Base-by-base conservation (phyloP, 2,329 filamentous ascomycete species). In the Colletotrichum falcatum region DNA sequence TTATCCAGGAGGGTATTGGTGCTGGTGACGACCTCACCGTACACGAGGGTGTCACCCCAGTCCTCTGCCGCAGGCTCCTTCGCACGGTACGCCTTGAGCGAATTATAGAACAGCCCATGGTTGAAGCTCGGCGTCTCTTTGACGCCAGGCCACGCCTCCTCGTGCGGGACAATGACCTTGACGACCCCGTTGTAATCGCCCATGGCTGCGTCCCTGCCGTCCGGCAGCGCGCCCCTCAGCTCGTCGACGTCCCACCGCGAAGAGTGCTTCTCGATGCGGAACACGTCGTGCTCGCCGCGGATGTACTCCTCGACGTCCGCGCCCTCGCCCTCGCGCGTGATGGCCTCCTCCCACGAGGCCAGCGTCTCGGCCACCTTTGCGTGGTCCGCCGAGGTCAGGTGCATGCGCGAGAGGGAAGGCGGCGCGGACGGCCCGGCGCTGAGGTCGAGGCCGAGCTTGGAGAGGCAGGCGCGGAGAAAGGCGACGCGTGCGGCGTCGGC, bases 1-100 rank as follows among this genome's bases (percentile, higher is more conserved):
- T 96, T 97, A 77, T 98, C 96, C 8, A 98, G 86, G 6, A 98
- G 85, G 0, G 95, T 97, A 81, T 95, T 97, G 35, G 96, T 99
- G 79, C 94, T 97, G 3, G 95, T 98, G 20, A 98, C 87, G 8
- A 97, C 94, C 79, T 98, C 94, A 63, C 92, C 95, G 77, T 98
- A 98, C 73, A 98, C 84, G 4, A 99, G 81, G 61, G 88, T 83
- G 61, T 90, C 88, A 5, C 96, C 96, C 85, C 97, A 98, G 30
- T 88, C 82, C 4, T 88, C 83, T 0, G 89, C 86, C 55, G 89
- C 86, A 1, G 87, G 85, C 58, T 87, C 86, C 6, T 78, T 79
- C 35, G 76, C 74, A 62, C 92, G 89, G 77, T 94, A 97, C 33
- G 88, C 83, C 30, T 84, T 81, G 12, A 98, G 84, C 70, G 92